Evolutionary conservation across 2,329 filamentous ascomycete genomes (phyloP), one percentile per base, ranked within the genome.

Genomic region (Fusarium ambrosium): DNA sequence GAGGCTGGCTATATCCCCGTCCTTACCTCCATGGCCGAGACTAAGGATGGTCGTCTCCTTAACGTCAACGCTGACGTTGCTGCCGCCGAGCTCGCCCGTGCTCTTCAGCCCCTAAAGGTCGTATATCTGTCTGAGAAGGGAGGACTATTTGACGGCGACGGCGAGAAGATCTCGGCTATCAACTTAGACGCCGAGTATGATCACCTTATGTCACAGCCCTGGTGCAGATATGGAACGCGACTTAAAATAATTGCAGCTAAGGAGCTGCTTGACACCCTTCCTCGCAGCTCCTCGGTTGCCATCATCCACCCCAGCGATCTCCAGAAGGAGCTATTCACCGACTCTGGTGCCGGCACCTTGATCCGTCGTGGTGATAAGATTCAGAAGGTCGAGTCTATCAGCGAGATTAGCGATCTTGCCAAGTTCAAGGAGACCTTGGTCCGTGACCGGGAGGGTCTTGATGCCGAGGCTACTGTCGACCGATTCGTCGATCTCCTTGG

Each of bases 81-180:
- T 39, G 97, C 97, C 34, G 95, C 95, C 75, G 96, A 98, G 86
- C 88, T 99, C 71, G 96, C 97, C 27, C 92, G 94, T 70, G 91
- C 94, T 66, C 87, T 99, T 64, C 92, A 98, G 84, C 97, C 97
- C 29, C 87, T 98, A 79, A 99, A 99, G 91, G 96, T 98, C 71
- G 95, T 99, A 70, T 99, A 98, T 83, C 89, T 98, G n/a, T 97
- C 95, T 6, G 97, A 99, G 86, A 98, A 98, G 89, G 97, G 97
- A 60, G 97, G 96, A 9, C 86, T 99, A 37, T 97, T 98, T 85
- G 95, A 98, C 81, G 95, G 95, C 69, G 94, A 97, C 74, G 93
- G 93, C 69, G 93, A 96, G 87, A 97, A 98, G 87, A 98, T 98
- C 80, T 98, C 96, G 7, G 94, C 93, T 69, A 98, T 98, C 85